phyloP scores from a whole-genome alignment of 2,329 filamentous ascomycete species.

The Bretziella fagacearum region DNA sequence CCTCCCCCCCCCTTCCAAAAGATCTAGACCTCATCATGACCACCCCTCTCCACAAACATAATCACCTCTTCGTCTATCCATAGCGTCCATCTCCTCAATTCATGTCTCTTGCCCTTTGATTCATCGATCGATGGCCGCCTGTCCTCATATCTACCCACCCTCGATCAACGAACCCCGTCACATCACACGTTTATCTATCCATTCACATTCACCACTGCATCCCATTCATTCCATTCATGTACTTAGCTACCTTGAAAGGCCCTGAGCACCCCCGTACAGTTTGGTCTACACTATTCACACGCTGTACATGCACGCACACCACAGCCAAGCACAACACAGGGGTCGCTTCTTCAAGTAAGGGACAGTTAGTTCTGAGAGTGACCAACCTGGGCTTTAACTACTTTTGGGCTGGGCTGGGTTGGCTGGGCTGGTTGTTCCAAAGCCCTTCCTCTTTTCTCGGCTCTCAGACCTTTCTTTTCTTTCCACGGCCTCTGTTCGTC shows the following conservation, averaged over 20 bases:
- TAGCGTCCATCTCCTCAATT: neutral
- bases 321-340: conserved; percentile 8
- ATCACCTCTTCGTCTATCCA: neutral
- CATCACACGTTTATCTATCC: conserved; percentile 2
- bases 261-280: neutral
- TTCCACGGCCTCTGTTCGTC: conserved; percentile 4
- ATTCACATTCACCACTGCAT: conserved; percentile 1
- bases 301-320: conserved; percentile 5
- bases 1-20: no score
- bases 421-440: conserved; percentile 8
- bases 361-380: conserved; percentile 7
- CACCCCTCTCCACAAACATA: neutral
- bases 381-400: conserved; percentile 11
- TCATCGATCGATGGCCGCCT: neutral
- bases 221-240: conserved; percentile 1
- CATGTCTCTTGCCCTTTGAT: neutral
- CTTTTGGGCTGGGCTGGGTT: conserved; percentile 12
- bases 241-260: neutral
- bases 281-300: neutral
- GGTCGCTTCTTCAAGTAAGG: conserved; percentile 13
- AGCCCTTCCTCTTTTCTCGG: conserved; percentile 13
- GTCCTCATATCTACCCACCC: neutral
- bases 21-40: neutral
- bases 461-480: conserved; percentile 15
- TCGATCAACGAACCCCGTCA: neutral